These are phyloP conservation scores for Bipolaris bicolor DNA, from an alignment of 2,329 filamentous ascomycete genomes.

Conservation along the genomic window DNA sequence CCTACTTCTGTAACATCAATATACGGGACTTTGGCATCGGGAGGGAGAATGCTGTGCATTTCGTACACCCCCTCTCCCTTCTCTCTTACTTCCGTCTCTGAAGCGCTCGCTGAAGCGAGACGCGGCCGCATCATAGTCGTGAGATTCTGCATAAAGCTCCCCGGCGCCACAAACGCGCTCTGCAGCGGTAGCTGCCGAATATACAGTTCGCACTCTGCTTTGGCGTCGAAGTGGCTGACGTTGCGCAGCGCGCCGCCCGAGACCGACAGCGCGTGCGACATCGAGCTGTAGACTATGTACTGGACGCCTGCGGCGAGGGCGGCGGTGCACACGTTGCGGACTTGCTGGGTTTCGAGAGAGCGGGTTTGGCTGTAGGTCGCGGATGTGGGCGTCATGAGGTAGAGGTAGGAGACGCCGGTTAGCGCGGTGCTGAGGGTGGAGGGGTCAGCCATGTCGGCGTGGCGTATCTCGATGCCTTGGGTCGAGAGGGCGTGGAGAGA, in stretches of 20 bases:
- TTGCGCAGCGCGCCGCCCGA: slow-evolving; percentile 43
- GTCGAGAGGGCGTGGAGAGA: slow-evolving; percentile 54
- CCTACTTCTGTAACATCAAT: slow-evolving; percentile 58
- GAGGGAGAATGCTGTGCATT: slow-evolving; percentile 19
- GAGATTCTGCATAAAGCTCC: slow-evolving; percentile 61
- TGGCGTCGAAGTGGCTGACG: slow-evolving; percentile 62
- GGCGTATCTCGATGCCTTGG: slow-evolving; percentile 59
- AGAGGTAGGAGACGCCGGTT: slow-evolving; percentile 31
- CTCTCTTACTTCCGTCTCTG: no score
- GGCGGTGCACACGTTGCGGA: slow-evolving; percentile 36
- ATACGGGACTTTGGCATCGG: slow-evolving; percentile 47
- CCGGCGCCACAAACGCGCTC: slow-evolving; percentile 61
- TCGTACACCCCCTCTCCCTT: slow-evolving; percentile 33
- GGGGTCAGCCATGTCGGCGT: slow-evolving; percentile 57
- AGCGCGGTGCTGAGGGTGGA: slow-evolving; percentile 32
- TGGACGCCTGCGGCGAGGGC: slow-evolving; percentile 44
- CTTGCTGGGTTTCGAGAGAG: slow-evolving; percentile 35
- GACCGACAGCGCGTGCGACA: slow-evolving; percentile 36
- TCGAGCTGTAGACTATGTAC: slow-evolving; percentile 50
- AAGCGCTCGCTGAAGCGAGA: no score
- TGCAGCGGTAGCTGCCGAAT: slow-evolving; percentile 57
- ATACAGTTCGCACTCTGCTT: slow-evolving; percentile 63
- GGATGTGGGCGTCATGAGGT: slow-evolving; percentile 42
- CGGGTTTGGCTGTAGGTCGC: slow-evolving; percentile 28
- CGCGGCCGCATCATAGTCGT: slow-evolving; percentile 20